Conservation (phyloP, 176 grass and related monocot species). For the Avena insularis region DNA sequence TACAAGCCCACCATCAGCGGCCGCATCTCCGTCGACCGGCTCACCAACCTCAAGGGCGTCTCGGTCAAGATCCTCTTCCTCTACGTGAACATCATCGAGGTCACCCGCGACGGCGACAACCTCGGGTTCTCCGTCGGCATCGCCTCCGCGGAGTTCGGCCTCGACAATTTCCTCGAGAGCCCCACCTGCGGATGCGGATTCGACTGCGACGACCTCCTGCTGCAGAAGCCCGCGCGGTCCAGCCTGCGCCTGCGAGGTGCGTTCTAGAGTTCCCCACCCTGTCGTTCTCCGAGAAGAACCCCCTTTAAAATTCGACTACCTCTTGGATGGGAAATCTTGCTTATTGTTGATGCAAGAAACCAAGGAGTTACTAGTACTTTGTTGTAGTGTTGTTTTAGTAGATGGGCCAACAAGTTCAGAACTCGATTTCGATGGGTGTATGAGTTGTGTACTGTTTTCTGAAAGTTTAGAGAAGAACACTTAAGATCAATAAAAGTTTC, state of each 20-base stretch:
- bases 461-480: slow-evolving; percentile 37
- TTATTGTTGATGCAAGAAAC: slow-evolving; percentile 24
- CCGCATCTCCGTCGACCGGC: slow-evolving; percentile 55
- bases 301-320: background rate
- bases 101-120: slow-evolving; percentile 56
- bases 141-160: slow-evolving; percentile 78
- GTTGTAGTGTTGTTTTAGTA: slow-evolving; percentile 41
- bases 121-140: slow-evolving; percentile 93
- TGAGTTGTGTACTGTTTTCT: slow-evolving; percentile 37
- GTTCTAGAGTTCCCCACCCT: slow-evolving; percentile 39
- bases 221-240: background rate
- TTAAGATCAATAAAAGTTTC: slow-evolving; percentile 19
- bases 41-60: slow-evolving; percentile 70
- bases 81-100: slow-evolving; percentile 95
- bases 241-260: slow-evolving; percentile 58
- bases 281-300: background rate
- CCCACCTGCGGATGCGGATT: slow-evolving; percentile 91
- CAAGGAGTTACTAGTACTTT: background rate
- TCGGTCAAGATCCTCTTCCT: slow-evolving; percentile 91
- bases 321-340: background rate
- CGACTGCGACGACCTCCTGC: slow-evolving; percentile 55
- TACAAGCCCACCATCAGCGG: slow-evolving; percentile 80
- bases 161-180: slow-evolving; percentile 80
- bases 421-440: slow-evolving; percentile 20
- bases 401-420: slow-evolving; percentile 42